Base-by-base conservation (phyloP, 2,329 filamentous ascomycete genomes). In the Dendryphion nanum region DNA sequence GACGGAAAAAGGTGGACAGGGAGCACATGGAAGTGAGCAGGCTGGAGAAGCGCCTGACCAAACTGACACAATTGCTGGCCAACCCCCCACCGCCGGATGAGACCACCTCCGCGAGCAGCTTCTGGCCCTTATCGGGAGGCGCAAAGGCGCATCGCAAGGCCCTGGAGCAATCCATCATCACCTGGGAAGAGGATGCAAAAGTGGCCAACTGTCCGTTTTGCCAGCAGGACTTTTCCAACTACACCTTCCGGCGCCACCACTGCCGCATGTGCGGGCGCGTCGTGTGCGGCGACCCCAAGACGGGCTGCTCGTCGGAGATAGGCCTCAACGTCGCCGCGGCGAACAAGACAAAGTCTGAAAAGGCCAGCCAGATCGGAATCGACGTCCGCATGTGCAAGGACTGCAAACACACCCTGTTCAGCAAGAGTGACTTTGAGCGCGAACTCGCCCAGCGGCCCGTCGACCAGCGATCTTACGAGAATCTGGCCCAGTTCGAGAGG, bases 321-420 rank as follows among this genome's bases (percentile, higher is more conserved):
- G 86, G 84, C 4, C 69, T 98, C 30, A 88, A 86, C 54, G 83
- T 97, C 14, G 75, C 83, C 57, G 70, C 77, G 57, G 70, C 79
- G 58, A 65, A 53, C 30, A 42, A 63, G 45, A 58, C 63, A 35
- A 57, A 53, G 16, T 58, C 68, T 42, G 64, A 71, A 47, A 70
- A 72, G 53, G 47, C 64, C 60, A 69, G 69, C 12, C 77, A 83
- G 45, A 64, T 94, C 29, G 82, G 79, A 37, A 68, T 97, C 30
- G 88, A 95, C 57, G 73, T 98, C 13, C 82, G 93, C 29, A 91
- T 98, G 78, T 98, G 93, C 66, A 86, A 85, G 55, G 89, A 94
- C 40, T 98, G 93, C 71, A 89, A 78, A 48, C 69, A 77, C 20
- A 86, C 79, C 0, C 66, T 87, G 15, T 88, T 87, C 63, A 78